Conservation (phyloP, 495 filamentous ascomycete genomes). For the Aspergillus panamensis region DNA sequence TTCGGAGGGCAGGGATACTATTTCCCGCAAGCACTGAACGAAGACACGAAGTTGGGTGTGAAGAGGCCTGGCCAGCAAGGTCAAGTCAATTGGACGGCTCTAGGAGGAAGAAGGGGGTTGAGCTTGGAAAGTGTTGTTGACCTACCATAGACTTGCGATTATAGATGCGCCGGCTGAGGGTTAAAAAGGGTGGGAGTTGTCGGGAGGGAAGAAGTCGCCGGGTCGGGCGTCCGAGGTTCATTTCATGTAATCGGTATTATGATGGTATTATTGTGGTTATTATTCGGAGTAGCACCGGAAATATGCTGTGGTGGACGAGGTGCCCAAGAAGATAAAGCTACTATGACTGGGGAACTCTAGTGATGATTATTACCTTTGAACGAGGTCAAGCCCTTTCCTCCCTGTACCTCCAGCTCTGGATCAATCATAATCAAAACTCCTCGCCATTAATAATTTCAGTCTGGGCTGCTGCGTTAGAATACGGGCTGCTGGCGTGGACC, state of each 20-base stretch:
- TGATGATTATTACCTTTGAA: too few relatives aligned
- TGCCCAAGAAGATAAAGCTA: too few relatives aligned
- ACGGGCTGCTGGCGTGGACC: too few relatives aligned
- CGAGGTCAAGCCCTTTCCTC: too few relatives aligned
- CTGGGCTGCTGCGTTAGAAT: too few relatives aligned
- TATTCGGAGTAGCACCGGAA: neutral
- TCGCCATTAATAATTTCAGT: too few relatives aligned
- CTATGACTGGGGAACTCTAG: too few relatives aligned
- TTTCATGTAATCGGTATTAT: conserved; percentile 4
- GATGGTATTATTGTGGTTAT: neutral
- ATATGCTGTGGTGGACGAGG: neutral
- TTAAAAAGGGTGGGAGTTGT: conserved; percentile 15
- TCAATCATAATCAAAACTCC: too few relatives aligned
- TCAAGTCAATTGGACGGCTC: conserved; percentile 12
- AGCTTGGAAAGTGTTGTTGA: neutral
- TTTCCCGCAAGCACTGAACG: conserved; percentile 8
- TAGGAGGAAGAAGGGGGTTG: neutral
- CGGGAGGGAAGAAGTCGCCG: conserved; percentile 9
- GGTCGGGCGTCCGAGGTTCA: conserved; percentile 12
- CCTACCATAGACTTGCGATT: conserved; percentile 11
- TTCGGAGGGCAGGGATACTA: conserved; percentile 11
- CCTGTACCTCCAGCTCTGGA: too few relatives aligned
- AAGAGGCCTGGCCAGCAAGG: conserved; percentile 2
- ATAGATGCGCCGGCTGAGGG: conserved; percentile 6
- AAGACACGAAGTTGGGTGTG: conserved; percentile 1